Conservation (phyloP, 305 asterid genomes). For the Euphrasia arctica region DNA sequence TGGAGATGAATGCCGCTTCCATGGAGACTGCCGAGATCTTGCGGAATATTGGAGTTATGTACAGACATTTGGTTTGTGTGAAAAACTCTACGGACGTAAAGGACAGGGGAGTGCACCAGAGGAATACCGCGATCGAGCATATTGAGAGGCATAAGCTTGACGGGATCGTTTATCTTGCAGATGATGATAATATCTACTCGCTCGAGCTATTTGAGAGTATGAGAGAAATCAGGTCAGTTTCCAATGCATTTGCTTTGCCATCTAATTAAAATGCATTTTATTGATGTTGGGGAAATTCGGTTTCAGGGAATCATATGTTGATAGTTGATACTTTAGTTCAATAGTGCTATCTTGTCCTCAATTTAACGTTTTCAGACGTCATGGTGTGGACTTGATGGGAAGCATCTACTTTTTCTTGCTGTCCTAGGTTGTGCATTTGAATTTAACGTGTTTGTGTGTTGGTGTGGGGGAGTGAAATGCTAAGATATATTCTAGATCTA, state of each 20-base stretch:
- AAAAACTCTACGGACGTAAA: conserved; percentile 66
- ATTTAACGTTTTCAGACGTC: not conserved
- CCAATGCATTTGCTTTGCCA: conserved; percentile 1
- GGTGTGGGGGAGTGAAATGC: conserved; percentile 2
- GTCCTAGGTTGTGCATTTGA: conserved; percentile 8
- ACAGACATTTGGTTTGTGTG: conserved; percentile 77
- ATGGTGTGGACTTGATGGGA: conserved; percentile 15
- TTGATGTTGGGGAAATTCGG: not conserved
- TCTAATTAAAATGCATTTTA: conserved; percentile 9
- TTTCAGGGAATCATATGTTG: conserved; percentile 17
- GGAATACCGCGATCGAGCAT: conserved; percentile 87
- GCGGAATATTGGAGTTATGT: conserved; percentile 81
- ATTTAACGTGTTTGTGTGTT: not conserved
- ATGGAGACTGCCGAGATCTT: conserved; percentile 78
- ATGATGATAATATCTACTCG: conserved; percentile 85
- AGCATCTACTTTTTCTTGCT: conserved; percentile 19
- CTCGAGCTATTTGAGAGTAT: conserved; percentile 79
- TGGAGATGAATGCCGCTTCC: conserved; percentile 76
- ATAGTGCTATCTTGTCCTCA: conserved; percentile 2
- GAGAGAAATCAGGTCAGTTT: conserved; percentile 66
- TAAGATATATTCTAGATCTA: conserved; percentile 6
- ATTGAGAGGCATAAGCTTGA: conserved; percentile 83
- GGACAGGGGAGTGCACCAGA: conserved; percentile 94
- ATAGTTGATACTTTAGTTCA: conserved; percentile 17
- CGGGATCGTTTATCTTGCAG: conserved; percentile 93